Conservation (phyloP, 495 filamentous ascomycete species). For the Sordaria brevicollis region DNA sequence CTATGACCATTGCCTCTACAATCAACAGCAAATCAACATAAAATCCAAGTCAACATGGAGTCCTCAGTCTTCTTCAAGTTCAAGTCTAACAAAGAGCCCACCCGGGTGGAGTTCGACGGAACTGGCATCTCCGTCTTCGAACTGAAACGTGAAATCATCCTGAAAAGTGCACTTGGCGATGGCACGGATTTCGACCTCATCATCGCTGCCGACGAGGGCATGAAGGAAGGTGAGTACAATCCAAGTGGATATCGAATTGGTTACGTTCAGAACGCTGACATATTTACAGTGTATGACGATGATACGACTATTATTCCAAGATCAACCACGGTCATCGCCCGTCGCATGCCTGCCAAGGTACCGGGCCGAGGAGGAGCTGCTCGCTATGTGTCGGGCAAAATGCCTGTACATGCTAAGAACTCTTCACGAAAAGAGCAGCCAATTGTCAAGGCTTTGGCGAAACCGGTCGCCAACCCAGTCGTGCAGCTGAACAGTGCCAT, state of each 20-base stretch:
- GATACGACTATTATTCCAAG: slow-evolving; percentile 92
- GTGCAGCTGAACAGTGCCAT: slow-evolving; percentile 57
- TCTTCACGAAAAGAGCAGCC: slow-evolving; percentile 54
- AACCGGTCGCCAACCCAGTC: slow-evolving; percentile 44
- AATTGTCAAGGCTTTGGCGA: slow-evolving; percentile 40
- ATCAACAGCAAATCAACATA: slow-evolving; percentile 1
- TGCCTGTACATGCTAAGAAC: slow-evolving; percentile 82
- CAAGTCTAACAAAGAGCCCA: slow-evolving; percentile 96
- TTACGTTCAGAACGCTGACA: background rate
- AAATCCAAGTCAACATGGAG: slow-evolving; percentile 54
- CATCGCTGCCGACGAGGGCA: slow-evolving; percentile 78
- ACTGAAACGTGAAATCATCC: slow-evolving; percentile 95
- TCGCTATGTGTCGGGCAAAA: slow-evolving; percentile 93
- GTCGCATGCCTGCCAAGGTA: slow-evolving; percentile 71
- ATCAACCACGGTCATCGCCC: slow-evolving; percentile 85
- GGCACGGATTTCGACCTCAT: slow-evolving; percentile 94
- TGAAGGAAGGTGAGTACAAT: slow-evolving; percentile 65
- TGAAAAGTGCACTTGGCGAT: slow-evolving; percentile 82
- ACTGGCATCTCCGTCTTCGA: slow-evolving; percentile 98
- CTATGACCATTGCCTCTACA: background rate
- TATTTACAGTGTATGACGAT: slow-evolving; percentile 74
- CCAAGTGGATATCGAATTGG: background rate
- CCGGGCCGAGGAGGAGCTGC: slow-evolving; percentile 79
- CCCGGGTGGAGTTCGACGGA: slow-evolving; percentile 91
- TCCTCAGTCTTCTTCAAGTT: slow-evolving; percentile 99